phyloP scores from a whole-genome alignment of 768 basidiomycete genomes.

The Pisolithus albus region DNA sequence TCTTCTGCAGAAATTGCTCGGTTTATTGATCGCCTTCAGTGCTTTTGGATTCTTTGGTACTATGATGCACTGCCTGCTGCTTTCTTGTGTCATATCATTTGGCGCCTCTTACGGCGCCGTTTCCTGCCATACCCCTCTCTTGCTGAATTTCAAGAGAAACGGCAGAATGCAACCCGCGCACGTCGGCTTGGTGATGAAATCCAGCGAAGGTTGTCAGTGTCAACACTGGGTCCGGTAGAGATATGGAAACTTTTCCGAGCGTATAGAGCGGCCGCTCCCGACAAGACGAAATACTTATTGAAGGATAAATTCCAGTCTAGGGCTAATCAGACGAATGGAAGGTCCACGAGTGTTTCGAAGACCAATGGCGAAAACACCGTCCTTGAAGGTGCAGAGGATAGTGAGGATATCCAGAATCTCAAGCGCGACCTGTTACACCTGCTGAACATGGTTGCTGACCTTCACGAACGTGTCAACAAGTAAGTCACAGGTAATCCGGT shows the following conservation, averaged over 20 bases:
- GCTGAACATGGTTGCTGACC: slow-evolving; percentile 46
- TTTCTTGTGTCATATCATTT: slow-evolving; percentile 41
- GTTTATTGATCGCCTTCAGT: slow-evolving; percentile 26
- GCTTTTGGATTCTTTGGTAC: slow-evolving; percentile 62
- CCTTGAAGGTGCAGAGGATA: slow-evolving; percentile 29
- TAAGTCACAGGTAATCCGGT: slow-evolving; percentile 21
- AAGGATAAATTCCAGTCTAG: slow-evolving; percentile 6
- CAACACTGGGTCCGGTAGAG: slow-evolving; percentile 46
- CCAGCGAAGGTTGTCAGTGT: slow-evolving; percentile 37
- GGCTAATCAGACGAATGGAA: neutral
- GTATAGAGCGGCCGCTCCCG: slow-evolving; percentile 32
- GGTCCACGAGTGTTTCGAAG: slow-evolving; percentile 2
- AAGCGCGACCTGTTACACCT: slow-evolving; percentile 36
- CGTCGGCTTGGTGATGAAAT: slow-evolving; percentile 46
- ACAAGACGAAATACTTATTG: slow-evolving; percentile 23
- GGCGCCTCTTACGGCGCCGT: slow-evolving; percentile 41
- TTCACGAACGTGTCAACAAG: slow-evolving; percentile 63
- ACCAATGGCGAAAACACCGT: slow-evolving; percentile 16
- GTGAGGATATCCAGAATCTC: slow-evolving; percentile 33
- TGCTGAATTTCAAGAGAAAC: slow-evolving; percentile 46
- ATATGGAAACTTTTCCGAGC: slow-evolving; percentile 46
- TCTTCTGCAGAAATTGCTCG: neutral
- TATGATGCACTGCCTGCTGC: slow-evolving; percentile 49
- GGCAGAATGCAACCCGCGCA: slow-evolving; percentile 42
- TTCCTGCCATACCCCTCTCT: slow-evolving; percentile 51